Evolutionary conservation across 1,139 yeast genomes (phyloP), one percentile per base, ranked within the genome.

Genomic region (Magnusiomyces sp.): DNA sequence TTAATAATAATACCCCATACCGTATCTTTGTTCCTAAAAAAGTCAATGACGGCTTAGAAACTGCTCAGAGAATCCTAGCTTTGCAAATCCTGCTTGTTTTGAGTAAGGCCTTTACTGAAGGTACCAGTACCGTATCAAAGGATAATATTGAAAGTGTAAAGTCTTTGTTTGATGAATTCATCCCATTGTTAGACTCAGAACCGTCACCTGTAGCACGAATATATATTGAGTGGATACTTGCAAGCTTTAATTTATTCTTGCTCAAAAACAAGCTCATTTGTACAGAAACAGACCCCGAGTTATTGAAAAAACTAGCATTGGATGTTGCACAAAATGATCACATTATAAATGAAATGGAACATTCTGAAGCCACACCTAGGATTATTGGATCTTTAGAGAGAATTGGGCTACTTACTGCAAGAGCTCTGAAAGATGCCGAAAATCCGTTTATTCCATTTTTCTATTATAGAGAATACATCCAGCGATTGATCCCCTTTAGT

Each of bases 191-290:
- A 2, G 68, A 67, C 39, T 63, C 60, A 2, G 95, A 88, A 55
- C 79, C 88, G 11, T 83, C 94, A 55, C 96, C 95, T 0, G 69
- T 82, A 52, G 86, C 79, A 1, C 76, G 96, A 52, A 68, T 77
- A 2, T 85, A 83, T 59, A 67, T 84, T 49, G 97, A 89, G 60
- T 89, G 97, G 97, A 70, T 82, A 5, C 66, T 83, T 41, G 74
- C 89, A 14, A 41, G 50, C 9, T 50, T 50, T 23, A 45, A 48
- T 34, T 40, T 52, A n/a, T 10, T 19, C 4, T 23, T 40, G 34
- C 27, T 40, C 34, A 29, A 32, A n/a, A 33, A 16, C 20, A 20
- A 39, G 13, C 5, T 17, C 31, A 10, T 39, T 29, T 5, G 29
- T 23, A 23, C 29, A 23, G 29, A 23, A 23, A 5, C 29, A 23